Evolutionary conservation across 2,329 filamentous ascomycete species (phyloP), one percentile per base, ranked within the genome.

Genomic region (Parastagonospora nodorum): DNA sequence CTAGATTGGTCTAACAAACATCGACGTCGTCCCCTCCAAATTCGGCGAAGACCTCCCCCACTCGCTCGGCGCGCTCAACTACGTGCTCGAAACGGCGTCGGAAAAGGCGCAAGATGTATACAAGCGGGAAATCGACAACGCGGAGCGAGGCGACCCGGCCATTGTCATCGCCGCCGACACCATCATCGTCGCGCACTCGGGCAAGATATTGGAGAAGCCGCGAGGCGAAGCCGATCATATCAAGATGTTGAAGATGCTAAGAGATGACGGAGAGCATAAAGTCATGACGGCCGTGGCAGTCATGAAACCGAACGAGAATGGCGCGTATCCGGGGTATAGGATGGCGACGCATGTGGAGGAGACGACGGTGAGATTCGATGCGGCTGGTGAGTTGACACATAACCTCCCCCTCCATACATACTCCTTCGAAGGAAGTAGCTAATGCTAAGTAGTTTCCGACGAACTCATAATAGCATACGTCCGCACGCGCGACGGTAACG

Each of bases 151-250:
- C 48, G 94, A 97, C 61, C 92, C 92, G 0, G 88, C 86, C 6
- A 80, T 97, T 12, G 90, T 97, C 50, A 87, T 97, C 51, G 87
- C 92, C 0, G 93, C 93, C 31, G 93, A 97, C 72, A 97, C 94
- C 0, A 81, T 99, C 48, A 90, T 99, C 55, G 89, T 94, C 11
- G 88, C 86, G 8, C 82, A 84, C 9, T 78, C 83, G 35, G 92
- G 92, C 0, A 80, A 83, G 45, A 90, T 99, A 45, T 78, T 99
- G 2, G 94, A 99, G 80, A 99, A 99, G 78, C 94, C 94, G 9
- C 81, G 87, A 45, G 89, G 80, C 55, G 90, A 93, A 74, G 84
- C 82, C 5, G 88, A 96, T 36, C 94, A 99, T 74, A 78, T 92
- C 38, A 78, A 82, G 28, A 97, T 96, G 90, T 79, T 99, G 55